Base-by-base conservation (phyloP, 2,329 filamentous ascomycete genomes). In the Fusarium sp. region DNA sequence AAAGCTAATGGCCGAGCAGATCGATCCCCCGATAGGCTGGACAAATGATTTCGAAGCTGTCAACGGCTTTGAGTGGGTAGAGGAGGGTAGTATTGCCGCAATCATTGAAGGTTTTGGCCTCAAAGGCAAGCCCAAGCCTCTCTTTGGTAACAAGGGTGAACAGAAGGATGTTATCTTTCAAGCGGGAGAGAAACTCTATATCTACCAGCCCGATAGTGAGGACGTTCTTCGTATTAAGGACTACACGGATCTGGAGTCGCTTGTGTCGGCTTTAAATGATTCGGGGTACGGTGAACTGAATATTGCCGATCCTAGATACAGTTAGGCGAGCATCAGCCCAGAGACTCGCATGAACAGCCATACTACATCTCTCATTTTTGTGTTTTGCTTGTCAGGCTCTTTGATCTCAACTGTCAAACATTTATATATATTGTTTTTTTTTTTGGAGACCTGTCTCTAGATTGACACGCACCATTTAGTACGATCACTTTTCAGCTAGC, bases 311-410 rank as follows among this genome's bases (percentile, higher is more conserved):
- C 41, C 22, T 24, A 3, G 1, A 44, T 24, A 24, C 15, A 10
- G 6, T 44, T 44, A 44, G 41, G n/a, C n/a, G 6, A 24, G 22
- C 4, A 44, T 42, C 14, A n/a, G 9, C 22, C 0, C 14, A 42
- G 17, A 42, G 6, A 12, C 14, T 44, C n/a, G 15, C 15, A 44
- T 24, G 6, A 10, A 24, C n/a, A 17, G n/a, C 18, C 42, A 18
- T 26, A 26, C 18, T 18, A 45, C n/a, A 44, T n/a, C 5, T 18
- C 42, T 11, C 6, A 2, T 8, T 18, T 44, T 18, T 44, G 6
- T 22, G 10, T 6, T 26, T 26, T 26, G 5, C 15, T 5, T 24
- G 13, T 18, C 9, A 5, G 5, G 3, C 4, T 8, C 15, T 0
- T 26, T 18, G 0, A 24, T 8, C 10, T 5, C 15, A 44, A 18